phyloP scores from a whole-genome alignment of 2,329 filamentous ascomycete genomes.

The Colletotrichum liriopes region DNA sequence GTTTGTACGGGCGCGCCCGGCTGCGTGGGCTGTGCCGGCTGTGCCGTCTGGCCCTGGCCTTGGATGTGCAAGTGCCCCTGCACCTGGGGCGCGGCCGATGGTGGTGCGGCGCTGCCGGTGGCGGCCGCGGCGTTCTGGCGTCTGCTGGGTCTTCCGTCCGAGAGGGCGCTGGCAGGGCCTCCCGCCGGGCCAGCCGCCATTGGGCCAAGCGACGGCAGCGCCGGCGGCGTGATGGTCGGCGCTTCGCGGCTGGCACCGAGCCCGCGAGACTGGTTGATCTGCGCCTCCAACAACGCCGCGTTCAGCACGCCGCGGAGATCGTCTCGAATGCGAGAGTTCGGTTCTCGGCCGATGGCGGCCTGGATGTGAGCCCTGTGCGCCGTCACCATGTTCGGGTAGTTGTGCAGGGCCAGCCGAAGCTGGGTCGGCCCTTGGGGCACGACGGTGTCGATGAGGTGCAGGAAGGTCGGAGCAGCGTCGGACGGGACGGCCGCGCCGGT shows the following conservation, averaged over 20 bases:
- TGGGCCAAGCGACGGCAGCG: constrained; percentile 4
- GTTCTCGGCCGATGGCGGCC: constrained; percentile 66
- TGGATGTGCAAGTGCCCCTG: constrained; percentile 38
- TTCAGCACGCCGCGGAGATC: constrained; percentile 67
- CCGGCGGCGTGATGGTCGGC: constrained; percentile 9
- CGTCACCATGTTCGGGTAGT: constrained; percentile 63
- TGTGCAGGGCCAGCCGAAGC: constrained; percentile 62
- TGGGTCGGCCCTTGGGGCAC: constrained; percentile 66
- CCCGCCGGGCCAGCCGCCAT: background rate
- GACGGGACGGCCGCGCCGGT: constrained; percentile 49
- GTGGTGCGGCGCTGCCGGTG: background rate
- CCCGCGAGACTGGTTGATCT: constrained; percentile 58
- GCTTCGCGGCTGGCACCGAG: background rate
- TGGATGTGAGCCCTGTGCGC: constrained; percentile 65
- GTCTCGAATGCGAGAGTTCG: constrained; percentile 62
- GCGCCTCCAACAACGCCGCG: constrained; percentile 61
- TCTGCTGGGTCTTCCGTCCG: background rate
- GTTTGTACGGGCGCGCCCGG: constrained; percentile 41
- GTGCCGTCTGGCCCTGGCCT: constrained; percentile 19
- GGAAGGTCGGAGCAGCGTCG: constrained; percentile 59
- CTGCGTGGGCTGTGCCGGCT: constrained; percentile 13
- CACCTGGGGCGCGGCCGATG: constrained; percentile 15
- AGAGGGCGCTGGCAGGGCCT: background rate
- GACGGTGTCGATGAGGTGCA: constrained; percentile 67
- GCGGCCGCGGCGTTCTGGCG: background rate